Base-by-base conservation (phyloP, 306 rosid genomes). In the Gastrolobium villosum region DNA sequence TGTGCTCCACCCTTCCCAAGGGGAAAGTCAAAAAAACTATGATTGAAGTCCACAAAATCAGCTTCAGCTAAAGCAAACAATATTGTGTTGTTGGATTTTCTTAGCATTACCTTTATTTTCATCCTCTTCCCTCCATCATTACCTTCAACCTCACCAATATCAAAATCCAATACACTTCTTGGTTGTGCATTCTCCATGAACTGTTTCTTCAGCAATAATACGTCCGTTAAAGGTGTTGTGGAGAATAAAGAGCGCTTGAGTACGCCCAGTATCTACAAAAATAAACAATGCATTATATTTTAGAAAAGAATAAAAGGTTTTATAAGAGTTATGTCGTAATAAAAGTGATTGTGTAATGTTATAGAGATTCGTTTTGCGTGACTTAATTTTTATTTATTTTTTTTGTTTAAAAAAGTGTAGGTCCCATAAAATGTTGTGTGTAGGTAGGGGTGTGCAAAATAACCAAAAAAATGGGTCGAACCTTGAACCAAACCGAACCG, bases 21-120 rank as follows among this genome's bases (percentile, higher is more conserved):
- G 75, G 60, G 0, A 34, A 32, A 1, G 74, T 68, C n/a, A 68
- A 31, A 7, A n/a, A 68, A 46, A 31, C 57, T 68, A 3, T 48
- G 13, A 31, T 49, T 30, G 8, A 70, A 13, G 28, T 70, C 45
- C 13, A 34, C 46, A 32, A 70, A 70, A 70, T 70, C 75, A 3
- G 49, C 36, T 1, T 32, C 57, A 0, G 5, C 43, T 31, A 10
- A 10, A 13, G 28, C 40, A 46, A 10, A 46, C 32, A 48, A 1
- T 10, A 68, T 7, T 11, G 31, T 46, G 11, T 10, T 0, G 1
- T 31, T 35, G 6, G 74, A 69, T 69, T 69, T 69, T 32, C 28
- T 35, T 0, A 32, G 2, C 13, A 13, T 1, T 13, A 48, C 2
- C 44, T 69, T 69, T 5, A 75, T 2, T 7, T 65, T 41, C 5